Conservation (phyloP, 1,284 basidiomycete genomes). For the Ustilago lituana region DNA sequence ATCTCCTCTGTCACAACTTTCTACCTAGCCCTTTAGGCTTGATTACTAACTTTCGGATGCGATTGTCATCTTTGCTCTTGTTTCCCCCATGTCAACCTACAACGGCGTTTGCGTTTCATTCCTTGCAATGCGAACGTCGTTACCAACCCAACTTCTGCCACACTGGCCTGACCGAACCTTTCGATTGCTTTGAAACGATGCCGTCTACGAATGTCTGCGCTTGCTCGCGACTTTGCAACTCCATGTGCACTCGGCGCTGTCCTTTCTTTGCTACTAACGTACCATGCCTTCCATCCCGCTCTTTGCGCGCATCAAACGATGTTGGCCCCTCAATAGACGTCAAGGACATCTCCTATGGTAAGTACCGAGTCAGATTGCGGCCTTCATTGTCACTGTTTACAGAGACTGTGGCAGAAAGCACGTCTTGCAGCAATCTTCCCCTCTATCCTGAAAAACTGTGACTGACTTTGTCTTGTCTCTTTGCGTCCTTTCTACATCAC, state of each 20-base stretch:
- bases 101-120: conserved; percentile 54
- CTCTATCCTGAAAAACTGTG: too few relatives aligned
- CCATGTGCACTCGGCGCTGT: conserved; percentile 16
- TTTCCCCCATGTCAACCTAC: conserved; percentile 24
- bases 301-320: conserved; percentile 2
- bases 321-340: conserved; percentile 74
- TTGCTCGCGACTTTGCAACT: conserved; percentile 5
- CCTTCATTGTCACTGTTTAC: too few relatives aligned
- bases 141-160: conserved; percentile 14
- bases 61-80: conserved; percentile 30
- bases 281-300: too few relatives aligned
- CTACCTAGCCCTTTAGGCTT: conserved; percentile 11
- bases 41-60: conserved; percentile 48
- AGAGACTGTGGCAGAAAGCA: too few relatives aligned
- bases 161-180: conserved; percentile 15
- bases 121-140: conserved; percentile 60
- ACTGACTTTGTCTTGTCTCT: conserved; percentile 2
- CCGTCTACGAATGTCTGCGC: conserved; percentile 12
- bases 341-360: conserved; percentile 93
- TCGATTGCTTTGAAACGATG: conserved; percentile 43
- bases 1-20: too few relatives aligned
- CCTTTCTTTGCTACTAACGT: conserved; percentile 40
- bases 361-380: conserved; percentile 67
- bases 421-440: too few relatives aligned
- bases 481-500: not conserved